Conservation (phyloP, 306 rosid genomes). For the Adenanthera pavonina region DNA sequence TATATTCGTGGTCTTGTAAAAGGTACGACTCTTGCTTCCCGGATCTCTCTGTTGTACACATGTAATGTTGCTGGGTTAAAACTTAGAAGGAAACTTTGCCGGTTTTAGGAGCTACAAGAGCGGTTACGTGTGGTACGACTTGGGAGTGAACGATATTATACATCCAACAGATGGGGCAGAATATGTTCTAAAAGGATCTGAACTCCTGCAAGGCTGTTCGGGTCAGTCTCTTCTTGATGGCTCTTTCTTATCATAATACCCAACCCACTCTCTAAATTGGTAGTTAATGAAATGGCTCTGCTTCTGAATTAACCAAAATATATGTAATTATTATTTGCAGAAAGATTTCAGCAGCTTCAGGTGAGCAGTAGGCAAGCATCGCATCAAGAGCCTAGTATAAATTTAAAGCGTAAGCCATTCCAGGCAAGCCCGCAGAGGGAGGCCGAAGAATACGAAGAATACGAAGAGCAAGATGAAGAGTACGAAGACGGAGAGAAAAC, state of each 20-base stretch:
- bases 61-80: neutral
- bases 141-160: slow-evolving; percentile 65
- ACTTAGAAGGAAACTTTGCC: neutral
- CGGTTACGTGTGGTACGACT: slow-evolving; percentile 87
- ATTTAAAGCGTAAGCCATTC: slow-evolving; percentile 40
- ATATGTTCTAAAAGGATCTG: slow-evolving; percentile 84
- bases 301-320: too few species aligned
- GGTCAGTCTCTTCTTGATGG: slow-evolving; percentile 37
- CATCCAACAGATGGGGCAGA: slow-evolving; percentile 80
- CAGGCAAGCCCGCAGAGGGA: slow-evolving; percentile 39
- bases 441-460: slow-evolving; percentile 41
- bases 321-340: slow-evolving; percentile 34
- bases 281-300: neutral
- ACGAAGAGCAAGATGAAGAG: slow-evolving; percentile 52
- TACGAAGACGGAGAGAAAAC: slow-evolving; percentile 65
- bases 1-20: slow-evolving; percentile 92
- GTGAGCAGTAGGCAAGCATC: slow-evolving; percentile 34
- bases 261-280: neutral
- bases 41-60: neutral
- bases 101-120: slow-evolving; percentile 70
- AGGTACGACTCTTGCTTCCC: slow-evolving; percentile 45
- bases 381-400: slow-evolving; percentile 39
- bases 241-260: neutral
- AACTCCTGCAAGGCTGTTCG: slow-evolving; percentile 60
- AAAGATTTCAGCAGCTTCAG: slow-evolving; percentile 60